Percentiles rank a stretch among this genome's conserved stretches.
Evolutionary conservation across 2,329 filamentous ascomycete genomes (phyloP).

Genomic region (Colletotrichum tabaci): DNA sequence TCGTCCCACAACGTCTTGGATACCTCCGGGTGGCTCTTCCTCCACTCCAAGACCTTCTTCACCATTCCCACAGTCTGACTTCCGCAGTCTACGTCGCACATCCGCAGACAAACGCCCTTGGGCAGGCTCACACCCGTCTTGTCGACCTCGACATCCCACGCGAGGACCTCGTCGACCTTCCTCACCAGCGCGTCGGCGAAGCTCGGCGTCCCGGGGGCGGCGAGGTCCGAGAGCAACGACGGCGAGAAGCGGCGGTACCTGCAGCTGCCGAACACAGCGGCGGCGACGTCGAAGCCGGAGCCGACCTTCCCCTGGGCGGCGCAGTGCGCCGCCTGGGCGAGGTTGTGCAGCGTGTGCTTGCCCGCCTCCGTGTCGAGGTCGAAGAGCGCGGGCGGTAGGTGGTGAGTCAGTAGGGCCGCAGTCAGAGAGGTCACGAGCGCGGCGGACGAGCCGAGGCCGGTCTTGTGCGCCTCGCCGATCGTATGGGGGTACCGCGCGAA

Average conservation of each 20-base stretch:
- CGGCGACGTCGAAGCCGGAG: slow-evolving; percentile 94
- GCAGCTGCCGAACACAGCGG: slow-evolving; percentile 92
- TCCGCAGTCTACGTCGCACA: slow-evolving; percentile 97
- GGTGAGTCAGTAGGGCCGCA: slow-evolving; percentile 82
- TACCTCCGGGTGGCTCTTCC: slow-evolving; percentile 73
- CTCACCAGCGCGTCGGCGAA: slow-evolving; percentile 77
- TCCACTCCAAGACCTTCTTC: slow-evolving; percentile 89
- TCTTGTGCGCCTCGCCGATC: slow-evolving; percentile 89
- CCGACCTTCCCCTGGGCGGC: slow-evolving; percentile 97
- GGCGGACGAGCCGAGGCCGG: slow-evolving; percentile 93
- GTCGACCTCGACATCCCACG: slow-evolving; percentile 86
- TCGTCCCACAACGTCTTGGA: slow-evolving; percentile 81
- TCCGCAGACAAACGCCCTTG: slow-evolving; percentile 80
- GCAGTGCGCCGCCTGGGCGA: slow-evolving; percentile 94
- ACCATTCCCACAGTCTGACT: slow-evolving; percentile 97
- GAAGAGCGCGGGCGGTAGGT: slow-evolving; percentile 72
- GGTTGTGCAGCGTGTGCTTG: slow-evolving; percentile 83
- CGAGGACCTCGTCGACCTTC: slow-evolving; percentile 74
- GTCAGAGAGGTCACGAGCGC: slow-evolving; percentile 92
- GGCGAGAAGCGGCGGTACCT: slow-evolving; percentile 95
- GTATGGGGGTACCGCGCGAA: slow-evolving; percentile 86
- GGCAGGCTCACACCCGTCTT: slow-evolving; percentile 82
- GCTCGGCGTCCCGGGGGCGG: slow-evolving; percentile 74
- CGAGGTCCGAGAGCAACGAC: slow-evolving; percentile 75
- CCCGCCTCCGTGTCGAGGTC: slow-evolving; percentile 69